phyloP scores from a whole-genome alignment of 768 basidiomycete species.

The Termitomyces eurrhizus region DNA sequence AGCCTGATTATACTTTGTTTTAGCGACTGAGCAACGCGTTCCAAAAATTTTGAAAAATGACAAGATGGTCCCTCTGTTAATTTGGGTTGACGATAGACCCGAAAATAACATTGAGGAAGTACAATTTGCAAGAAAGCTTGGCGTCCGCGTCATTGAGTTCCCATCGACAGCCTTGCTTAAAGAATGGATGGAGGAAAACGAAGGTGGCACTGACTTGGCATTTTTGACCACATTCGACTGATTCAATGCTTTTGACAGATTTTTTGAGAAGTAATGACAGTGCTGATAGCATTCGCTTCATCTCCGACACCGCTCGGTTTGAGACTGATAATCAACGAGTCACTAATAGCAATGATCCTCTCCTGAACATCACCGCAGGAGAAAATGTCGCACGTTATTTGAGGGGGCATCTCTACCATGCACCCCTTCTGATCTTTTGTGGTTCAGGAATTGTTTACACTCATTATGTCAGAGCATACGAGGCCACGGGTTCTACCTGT shows the following conservation, averaged over 20 bases:
- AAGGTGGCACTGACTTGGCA: slow-evolving; percentile 14
- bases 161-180: slow-evolving; percentile 20
- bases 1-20: not conserved
- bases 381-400: slow-evolving; percentile 22
- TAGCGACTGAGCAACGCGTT: not conserved
- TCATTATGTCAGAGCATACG: slow-evolving; percentile 16
- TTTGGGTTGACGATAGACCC: slow-evolving; percentile 25
- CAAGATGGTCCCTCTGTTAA: slow-evolving; percentile 17
- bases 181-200: slow-evolving; percentile 23
- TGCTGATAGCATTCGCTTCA: slow-evolving; percentile 19
- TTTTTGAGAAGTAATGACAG: slow-evolving; percentile 15
- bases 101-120: slow-evolving; percentile 15
- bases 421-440: slow-evolving; percentile 25
- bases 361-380: slow-evolving; percentile 18
- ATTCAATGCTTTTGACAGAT: slow-evolving; percentile 7
- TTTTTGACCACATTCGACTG: not conserved
- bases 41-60: not conserved
- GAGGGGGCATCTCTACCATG: slow-evolving; percentile 17
- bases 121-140: slow-evolving; percentile 14
- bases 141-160: slow-evolving; percentile 20
- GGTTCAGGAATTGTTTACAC: slow-evolving; percentile 16
- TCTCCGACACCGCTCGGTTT: slow-evolving; percentile 19
- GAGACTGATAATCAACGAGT: slow-evolving; percentile 9
- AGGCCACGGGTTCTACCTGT: slow-evolving; percentile 19
- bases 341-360: not conserved